Conservation (phyloP, 1,139 yeast genomes). For the Sugiyamaella japonica region DNA sequence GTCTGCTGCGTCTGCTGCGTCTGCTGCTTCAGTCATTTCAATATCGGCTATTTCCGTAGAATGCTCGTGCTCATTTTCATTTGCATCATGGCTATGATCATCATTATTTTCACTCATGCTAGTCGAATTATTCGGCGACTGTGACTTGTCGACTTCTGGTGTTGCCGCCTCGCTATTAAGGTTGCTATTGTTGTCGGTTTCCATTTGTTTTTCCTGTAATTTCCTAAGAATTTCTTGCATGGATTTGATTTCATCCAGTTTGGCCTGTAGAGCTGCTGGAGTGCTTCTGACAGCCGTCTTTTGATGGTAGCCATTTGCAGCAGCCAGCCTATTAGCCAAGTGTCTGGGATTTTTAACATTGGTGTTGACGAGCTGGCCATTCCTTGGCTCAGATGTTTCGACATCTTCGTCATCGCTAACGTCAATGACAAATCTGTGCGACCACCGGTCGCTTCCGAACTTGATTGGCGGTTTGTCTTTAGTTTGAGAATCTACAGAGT, state of each 20-base stretch:
- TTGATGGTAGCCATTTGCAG: neutral
- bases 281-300: slow-evolving; percentile 1
- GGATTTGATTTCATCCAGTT: slow-evolving; percentile 22
- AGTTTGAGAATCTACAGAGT: neutral
- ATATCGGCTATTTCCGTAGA: neutral
- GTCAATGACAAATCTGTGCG: slow-evolving; percentile 27
- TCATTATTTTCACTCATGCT: neutral
- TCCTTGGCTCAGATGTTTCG: neutral
- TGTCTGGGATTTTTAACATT: neutral
- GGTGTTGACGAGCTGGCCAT: neutral
- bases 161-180: neutral
- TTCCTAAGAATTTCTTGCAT: slow-evolving; percentile 20
- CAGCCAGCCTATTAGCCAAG: neutral
- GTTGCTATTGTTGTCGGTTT: neutral
- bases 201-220: slow-evolving; percentile 15
- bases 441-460: slow-evolving; percentile 43
- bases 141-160: neutral
- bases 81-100: neutral
- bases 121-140: neutral
- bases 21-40: neutral
- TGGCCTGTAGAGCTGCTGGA: slow-evolving; percentile 14
- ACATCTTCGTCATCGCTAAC: slow-evolving; percentile 28
- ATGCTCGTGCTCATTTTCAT: neutral
- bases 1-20: no score
- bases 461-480: slow-evolving; percentile 22